Evolutionary conservation across 257 asterid genomes (phyloP).

Genomic region (Solanum medicagineum): DNA sequence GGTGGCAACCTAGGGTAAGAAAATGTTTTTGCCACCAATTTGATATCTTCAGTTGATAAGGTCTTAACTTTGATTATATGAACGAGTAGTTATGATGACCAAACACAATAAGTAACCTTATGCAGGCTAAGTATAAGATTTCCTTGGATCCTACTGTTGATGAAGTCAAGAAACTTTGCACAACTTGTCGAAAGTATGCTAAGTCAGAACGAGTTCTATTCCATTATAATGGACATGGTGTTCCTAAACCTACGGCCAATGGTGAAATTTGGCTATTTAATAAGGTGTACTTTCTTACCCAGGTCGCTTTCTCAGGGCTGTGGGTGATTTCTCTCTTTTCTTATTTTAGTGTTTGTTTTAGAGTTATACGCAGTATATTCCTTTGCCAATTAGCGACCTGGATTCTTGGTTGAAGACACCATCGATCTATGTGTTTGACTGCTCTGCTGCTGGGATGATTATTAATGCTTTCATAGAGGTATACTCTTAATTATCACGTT

Average conservation of each 20-base stretch:
- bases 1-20: slow-evolving; percentile 84
- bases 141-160: slow-evolving; percentile 92
- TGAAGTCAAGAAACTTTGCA: slow-evolving; percentile 88
- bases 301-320: background rate
- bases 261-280: slow-evolving; percentile 98
- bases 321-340: slow-evolving; percentile 5
- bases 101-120: background rate
- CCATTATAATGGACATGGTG: slow-evolving; percentile 99
- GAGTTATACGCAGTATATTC: slow-evolving; percentile 98
- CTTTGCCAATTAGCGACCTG: slow-evolving; percentile 75
- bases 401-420: slow-evolving; percentile 99
- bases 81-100: background rate
- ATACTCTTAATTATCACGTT: background rate
- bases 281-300: slow-evolving; percentile 38
- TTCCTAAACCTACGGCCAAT: slow-evolving; percentile 91
- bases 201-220: slow-evolving; percentile 94
- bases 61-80: background rate
- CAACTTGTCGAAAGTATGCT: slow-evolving; percentile 88
- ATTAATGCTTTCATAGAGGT: slow-evolving; percentile 85
- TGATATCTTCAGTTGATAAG: background rate
- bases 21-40: background rate
- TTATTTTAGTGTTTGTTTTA: slow-evolving; percentile 9
- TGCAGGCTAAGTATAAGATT: slow-evolving; percentile 81
- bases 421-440: slow-evolving; percentile 92
- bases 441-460: slow-evolving; percentile 98